Conservation (phyloP, 192 early-diverging fungal species). For the Anaeromyces robustus region DNA sequence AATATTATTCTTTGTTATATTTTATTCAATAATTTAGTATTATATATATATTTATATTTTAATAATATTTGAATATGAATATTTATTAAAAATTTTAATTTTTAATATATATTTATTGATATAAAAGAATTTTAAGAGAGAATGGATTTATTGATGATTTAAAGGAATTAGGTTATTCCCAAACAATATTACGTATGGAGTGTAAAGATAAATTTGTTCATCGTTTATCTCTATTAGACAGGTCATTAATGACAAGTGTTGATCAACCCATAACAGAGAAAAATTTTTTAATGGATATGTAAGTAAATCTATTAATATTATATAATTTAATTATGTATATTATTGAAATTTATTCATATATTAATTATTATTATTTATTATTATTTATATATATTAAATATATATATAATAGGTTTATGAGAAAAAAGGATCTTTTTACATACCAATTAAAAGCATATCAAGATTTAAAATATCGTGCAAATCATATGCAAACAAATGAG, state of each 20-base stretch:
- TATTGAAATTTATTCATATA: too few relatives aligned
- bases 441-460: background rate
- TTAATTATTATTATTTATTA: too few relatives aligned
- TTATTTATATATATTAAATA: background rate
- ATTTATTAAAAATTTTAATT: too few relatives aligned
- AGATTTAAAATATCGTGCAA: background rate
- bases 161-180: background rate
- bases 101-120: background rate
- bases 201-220: background rate
- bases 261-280: background rate
- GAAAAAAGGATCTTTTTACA: background rate
- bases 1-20: too few relatives aligned
- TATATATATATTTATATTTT: too few relatives aligned
- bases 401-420: background rate
- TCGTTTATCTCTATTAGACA: background rate
- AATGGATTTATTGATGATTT: background rate
- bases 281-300: background rate
- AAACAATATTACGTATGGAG: background rate
- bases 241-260: background rate
- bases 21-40: too few relatives aligned
- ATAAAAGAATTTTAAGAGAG: background rate
- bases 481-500: background rate
- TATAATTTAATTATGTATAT: too few relatives aligned
- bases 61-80: too few relatives aligned
- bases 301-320: background rate